These are phyloP conservation scores for Lobulomyces angularis DNA, from an alignment of 192 early-diverging fungal species.

Conservation along the genomic window DNA sequence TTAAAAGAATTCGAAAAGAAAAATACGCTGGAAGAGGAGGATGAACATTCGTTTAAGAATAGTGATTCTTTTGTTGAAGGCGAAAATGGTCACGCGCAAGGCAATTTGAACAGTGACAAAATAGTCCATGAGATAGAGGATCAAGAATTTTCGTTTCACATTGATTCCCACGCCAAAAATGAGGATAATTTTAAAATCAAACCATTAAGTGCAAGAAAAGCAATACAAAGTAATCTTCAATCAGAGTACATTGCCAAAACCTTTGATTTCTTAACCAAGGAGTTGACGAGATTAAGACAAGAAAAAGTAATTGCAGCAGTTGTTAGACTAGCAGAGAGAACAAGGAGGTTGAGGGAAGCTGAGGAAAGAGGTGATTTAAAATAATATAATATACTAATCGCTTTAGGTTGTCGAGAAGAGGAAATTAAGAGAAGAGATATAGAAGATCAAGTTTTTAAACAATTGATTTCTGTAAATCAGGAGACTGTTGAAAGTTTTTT, in stretches of 20 bases:
- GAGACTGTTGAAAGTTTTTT: conserved; percentile 47
- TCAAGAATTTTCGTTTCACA: too few species aligned
- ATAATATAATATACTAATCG: too few species aligned
- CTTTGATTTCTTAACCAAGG: conserved; percentile 42
- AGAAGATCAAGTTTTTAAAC: conserved; percentile 43
- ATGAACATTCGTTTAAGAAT: too few species aligned
- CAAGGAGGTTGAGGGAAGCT: conserved; percentile 42
- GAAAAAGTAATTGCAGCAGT: conserved; percentile 33
- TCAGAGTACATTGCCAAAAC: conserved; percentile 33
- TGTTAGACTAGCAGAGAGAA: conserved; percentile 45
- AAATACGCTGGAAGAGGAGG: conserved; percentile 10
- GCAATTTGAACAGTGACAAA: too few species aligned
- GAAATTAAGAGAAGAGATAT: conserved; percentile 29
- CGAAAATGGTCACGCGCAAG: too few species aligned
- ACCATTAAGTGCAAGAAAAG: not conserved
- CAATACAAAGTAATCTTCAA: conserved; percentile 25
- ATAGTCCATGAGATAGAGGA: too few species aligned
- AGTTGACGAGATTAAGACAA: conserved; percentile 39
- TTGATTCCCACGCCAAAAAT: too few species aligned
- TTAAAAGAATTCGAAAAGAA: too few species aligned
- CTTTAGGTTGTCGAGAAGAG: conserved; percentile 26
- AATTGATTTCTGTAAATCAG: conserved; percentile 40
- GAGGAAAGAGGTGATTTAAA: conserved; percentile 32
- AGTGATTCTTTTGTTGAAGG: too few species aligned
- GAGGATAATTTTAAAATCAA: too few species aligned